These are phyloP conservation scores for Fusarium xylarioides DNA, from an alignment of 2,329 filamentous ascomycete genomes.

Conservation along the genomic window DNA sequence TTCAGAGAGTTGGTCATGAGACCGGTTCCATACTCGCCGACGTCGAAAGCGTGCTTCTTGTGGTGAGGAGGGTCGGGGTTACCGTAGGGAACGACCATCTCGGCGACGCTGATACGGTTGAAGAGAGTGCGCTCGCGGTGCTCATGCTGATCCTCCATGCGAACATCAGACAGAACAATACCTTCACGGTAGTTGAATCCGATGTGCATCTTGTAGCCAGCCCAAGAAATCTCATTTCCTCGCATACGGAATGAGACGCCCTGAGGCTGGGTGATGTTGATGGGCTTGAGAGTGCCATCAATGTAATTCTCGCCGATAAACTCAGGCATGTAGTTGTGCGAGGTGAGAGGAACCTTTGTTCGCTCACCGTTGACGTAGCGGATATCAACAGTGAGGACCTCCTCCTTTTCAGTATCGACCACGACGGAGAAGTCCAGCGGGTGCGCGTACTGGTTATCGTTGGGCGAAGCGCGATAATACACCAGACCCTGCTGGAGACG, in stretches of 20 bases:
- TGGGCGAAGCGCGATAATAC: constrained; percentile 78
- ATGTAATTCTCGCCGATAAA: constrained; percentile 49
- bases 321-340: constrained; percentile 52
- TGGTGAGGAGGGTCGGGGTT: constrained; percentile 84
- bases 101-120: constrained; percentile 72
- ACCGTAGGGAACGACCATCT: constrained; percentile 79
- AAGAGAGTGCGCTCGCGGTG: constrained; percentile 64
- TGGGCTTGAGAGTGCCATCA: constrained; percentile 49
- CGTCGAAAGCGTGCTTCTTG: constrained; percentile 82
- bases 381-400: constrained; percentile 56
- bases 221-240: constrained; percentile 63
- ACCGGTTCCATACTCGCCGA: constrained; percentile 82
- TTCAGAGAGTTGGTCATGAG: constrained; percentile 87
- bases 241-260: constrained; percentile 57
- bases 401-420: constrained; percentile 57
- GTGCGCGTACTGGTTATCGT: constrained; percentile 72
- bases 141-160: constrained; percentile 64
- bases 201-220: constrained; percentile 76
- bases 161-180: constrained; percentile 73
- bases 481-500: constrained; percentile 83
- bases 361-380: constrained; percentile 56
- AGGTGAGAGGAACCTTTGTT: constrained; percentile 53
- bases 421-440: constrained; percentile 61
- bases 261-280: constrained; percentile 52
- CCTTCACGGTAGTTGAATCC: constrained; percentile 78